Evolutionary conservation across 306 rosid genomes (phyloP).

Genomic region (Senna tora): DNA sequence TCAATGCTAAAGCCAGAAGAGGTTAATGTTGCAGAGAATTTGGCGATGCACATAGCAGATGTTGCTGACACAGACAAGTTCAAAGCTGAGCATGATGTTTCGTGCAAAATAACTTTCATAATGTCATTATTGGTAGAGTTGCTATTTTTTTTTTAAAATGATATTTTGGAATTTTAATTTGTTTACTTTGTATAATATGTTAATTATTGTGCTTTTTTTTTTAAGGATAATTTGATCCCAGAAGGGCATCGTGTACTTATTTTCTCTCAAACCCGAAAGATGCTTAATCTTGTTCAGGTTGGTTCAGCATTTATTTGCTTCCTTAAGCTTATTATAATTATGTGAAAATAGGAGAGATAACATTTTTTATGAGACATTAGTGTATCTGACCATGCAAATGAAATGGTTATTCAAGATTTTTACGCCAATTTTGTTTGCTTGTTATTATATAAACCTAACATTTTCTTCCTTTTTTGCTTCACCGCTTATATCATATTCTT

Average conservation of each 20-base stretch:
- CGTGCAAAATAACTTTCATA: conserved; percentile 87
- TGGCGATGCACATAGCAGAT: conserved; percentile 82
- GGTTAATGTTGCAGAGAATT: conserved; percentile 62
- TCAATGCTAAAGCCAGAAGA: conserved; percentile 72
- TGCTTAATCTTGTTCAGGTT: conserved; percentile 95
- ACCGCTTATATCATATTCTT: conserved; percentile 15
- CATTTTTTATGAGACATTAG: neutral
- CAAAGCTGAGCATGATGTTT: conserved; percentile 61
- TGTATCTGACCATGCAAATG: neutral
- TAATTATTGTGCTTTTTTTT: conserved; percentile 26
- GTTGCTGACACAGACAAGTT: conserved; percentile 67
- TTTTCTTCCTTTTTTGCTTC: conserved; percentile 18
- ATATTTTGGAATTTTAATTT: conserved; percentile 14
- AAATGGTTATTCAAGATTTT: conserved; percentile 11
- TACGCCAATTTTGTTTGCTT: neutral
- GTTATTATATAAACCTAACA: neutral
- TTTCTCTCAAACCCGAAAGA: conserved; percentile 95
- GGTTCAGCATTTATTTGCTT: conserved; percentile 19
- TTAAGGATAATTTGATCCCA: conserved; percentile 74
- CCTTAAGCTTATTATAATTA: conserved; percentile 1
- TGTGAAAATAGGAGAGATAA: neutral
- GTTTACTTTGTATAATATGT: conserved; percentile 33
- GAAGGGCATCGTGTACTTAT: conserved; percentile 86
- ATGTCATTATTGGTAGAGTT: conserved; percentile 78
- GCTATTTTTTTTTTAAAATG: conserved; percentile 10